A percentile compares a stretch with the other conserved stretches of the same genome.
phyloP scores from a whole-genome alignment of 1,284 basidiomycete species.

The Trametes versicolor region DNA sequence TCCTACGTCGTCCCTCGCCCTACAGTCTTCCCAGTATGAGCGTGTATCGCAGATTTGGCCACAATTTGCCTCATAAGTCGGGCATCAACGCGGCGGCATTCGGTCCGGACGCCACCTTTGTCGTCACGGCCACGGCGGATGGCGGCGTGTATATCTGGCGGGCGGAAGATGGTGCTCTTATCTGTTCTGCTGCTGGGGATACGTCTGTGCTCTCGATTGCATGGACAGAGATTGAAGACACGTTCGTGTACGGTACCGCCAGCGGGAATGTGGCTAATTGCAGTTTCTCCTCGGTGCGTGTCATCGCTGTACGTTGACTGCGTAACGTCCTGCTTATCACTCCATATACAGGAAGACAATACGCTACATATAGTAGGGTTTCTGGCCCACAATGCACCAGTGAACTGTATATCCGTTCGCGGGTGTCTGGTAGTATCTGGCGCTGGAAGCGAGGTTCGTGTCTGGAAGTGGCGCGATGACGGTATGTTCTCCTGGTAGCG shows the following conservation, averaged over 20 bases:
- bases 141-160: background rate
- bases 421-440: background rate
- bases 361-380: background rate
- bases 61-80: background rate
- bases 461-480: slow-evolving; percentile 4
- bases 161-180: background rate
- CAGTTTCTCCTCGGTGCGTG: background rate
- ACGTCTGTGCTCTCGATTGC: background rate
- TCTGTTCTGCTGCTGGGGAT: background rate
- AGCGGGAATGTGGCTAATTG: slow-evolving; percentile 1
- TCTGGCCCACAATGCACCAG: background rate
- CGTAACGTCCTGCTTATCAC: background rate
- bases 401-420: background rate
- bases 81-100: background rate
- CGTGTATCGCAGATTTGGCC: background rate
- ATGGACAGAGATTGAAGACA: background rate
- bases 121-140: background rate
- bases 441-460: background rate
- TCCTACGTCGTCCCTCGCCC: background rate
- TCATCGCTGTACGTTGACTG: too few species aligned
- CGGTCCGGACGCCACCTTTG: background rate
- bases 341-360: too few species aligned
- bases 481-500: background rate
- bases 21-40: too few species aligned
- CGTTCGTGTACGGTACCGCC: background rate